Percentiles rank a stretch among this genome's conserved stretches.
Evolutionary conservation across 2,329 filamentous ascomycete species (phyloP).

Genomic region (Cercospora sesami): DNA sequence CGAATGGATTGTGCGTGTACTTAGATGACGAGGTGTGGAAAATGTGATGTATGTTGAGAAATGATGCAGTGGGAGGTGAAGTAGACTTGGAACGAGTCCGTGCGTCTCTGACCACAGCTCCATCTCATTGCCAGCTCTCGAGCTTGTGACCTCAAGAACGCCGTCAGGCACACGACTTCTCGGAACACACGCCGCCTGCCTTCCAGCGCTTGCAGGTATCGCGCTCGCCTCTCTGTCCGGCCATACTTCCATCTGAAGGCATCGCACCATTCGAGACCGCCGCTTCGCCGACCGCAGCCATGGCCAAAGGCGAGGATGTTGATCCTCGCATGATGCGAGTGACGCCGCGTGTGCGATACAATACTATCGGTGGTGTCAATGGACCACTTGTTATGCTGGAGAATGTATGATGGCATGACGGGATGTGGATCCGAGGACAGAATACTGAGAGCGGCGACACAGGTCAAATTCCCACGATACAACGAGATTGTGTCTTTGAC

Average conservation of each 20-base stretch:
- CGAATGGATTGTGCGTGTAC: not conserved
- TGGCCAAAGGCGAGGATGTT: conserved; percentile 38
- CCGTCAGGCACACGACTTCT: not conserved
- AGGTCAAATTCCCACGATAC: conserved; percentile 97
- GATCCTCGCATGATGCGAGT: conserved; percentile 58
- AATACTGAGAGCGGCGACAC: conserved; percentile 26
- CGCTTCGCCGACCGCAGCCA: conserved; percentile 24
- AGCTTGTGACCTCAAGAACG: conserved; percentile 5
- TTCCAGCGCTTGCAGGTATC: not conserved
- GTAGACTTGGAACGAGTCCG: conserved; percentile 5
- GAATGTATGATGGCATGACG: conserved; percentile 63
- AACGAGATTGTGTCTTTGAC: conserved; percentile 98
- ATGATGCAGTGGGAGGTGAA: not conserved
- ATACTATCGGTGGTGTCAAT: conserved; percentile 97
- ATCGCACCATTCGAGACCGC: not conserved
- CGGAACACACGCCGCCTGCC: not conserved
- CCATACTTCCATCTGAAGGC: not conserved
- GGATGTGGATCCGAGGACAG: not conserved
- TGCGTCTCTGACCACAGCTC: conserved; percentile 13
- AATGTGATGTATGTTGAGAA: not conserved
- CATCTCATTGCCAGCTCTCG: not conserved
- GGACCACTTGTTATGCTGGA: conserved; percentile 96
- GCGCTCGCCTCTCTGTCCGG: not conserved
- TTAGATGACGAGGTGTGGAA: not conserved
- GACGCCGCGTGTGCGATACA: conserved; percentile 82